Evolutionary conservation across 192 early-diverging fungal genomes (phyloP).

Genomic region (Glomus cerebriforme): DNA sequence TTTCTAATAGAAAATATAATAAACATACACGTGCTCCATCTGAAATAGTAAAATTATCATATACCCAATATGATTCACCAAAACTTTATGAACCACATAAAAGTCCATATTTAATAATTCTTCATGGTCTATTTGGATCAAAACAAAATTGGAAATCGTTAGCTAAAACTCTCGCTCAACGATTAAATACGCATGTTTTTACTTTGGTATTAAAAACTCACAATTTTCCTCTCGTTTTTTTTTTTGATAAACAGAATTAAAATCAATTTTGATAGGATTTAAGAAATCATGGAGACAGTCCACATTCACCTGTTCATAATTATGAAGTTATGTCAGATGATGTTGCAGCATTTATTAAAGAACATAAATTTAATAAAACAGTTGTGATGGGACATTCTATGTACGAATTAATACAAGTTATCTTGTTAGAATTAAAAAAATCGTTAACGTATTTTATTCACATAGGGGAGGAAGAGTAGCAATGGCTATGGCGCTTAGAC

Average conservation of each 20-base stretch:
- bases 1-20: neutral
- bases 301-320: slow-evolving; percentile 62
- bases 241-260: neutral
- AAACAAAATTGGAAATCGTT: slow-evolving; percentile 94
- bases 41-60: slow-evolving; percentile 5
- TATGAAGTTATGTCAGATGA: slow-evolving; percentile 84
- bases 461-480: slow-evolving; percentile 75
- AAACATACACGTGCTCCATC: neutral
- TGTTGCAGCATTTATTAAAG: slow-evolving; percentile 65
- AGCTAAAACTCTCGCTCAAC: slow-evolving; percentile 66
- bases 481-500: slow-evolving; percentile 66
- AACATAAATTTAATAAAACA: slow-evolving; percentile 56
- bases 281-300: slow-evolving; percentile 93
- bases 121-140: slow-evolving; percentile 92
- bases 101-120: slow-evolving; percentile 65
- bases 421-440: neutral
- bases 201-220: slow-evolving; percentile 52
- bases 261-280: slow-evolving; percentile 61
- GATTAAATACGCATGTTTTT: slow-evolving; percentile 65
- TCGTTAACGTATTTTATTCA: neutral
- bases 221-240: neutral
- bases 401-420: slow-evolving; percentile 36
- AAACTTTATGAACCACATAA: slow-evolving; percentile 2
- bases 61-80: slow-evolving; percentile 20
- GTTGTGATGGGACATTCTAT: slow-evolving; percentile 90